Base-by-base conservation (phyloP, 108 stramenopile genomes). In the Cyclotella atomus region DNA sequence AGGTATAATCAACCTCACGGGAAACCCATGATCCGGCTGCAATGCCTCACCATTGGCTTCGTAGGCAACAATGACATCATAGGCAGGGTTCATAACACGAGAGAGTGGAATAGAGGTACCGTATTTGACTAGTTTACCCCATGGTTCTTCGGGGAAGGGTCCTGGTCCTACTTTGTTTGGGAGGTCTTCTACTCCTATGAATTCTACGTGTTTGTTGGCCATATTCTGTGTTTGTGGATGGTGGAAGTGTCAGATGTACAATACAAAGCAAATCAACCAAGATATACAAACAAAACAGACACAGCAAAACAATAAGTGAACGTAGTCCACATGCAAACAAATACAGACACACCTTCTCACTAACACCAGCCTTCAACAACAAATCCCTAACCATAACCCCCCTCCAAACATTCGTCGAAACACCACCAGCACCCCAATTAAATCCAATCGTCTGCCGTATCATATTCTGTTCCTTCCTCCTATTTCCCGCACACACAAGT, bases 381-480 rank as follows among this genome's bases (percentile, higher is more conserved):
- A 99, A 77, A 70, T 97, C 97, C 46, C 94, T 80, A 36, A 99
- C 85, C 70, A 83, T 45, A 59, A 93, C 88, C 30, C 98, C 98
- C 77, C 94, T 96, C 96, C 96, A 99, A 8, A 96, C 89, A 59
- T 95, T 94, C 72, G 94, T 99, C 28, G 87, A 85, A 10, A 97
- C 93, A 32, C 96, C 98, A 32, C 89, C 91, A 2, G 97, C 84
- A 30, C 97, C 97, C 98, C 98, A 99, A 80, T 92, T 97, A 78
- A 98, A 98, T 20, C 98, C 98, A 57, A 97, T 95, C 0, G 97
- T 97, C 83, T 97, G 96, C 50, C 89, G 88, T 59, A 97, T 91
- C 93, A 97, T 95, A 79, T 98, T 99, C 85, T 97, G 95, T 77
- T 99, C 98, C 91, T 97, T 98, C 49, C 98, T 90, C 20, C 98